Conservation (phyloP, 2,329 filamentous ascomycete species). For the Colletotrichum eleusines region DNA sequence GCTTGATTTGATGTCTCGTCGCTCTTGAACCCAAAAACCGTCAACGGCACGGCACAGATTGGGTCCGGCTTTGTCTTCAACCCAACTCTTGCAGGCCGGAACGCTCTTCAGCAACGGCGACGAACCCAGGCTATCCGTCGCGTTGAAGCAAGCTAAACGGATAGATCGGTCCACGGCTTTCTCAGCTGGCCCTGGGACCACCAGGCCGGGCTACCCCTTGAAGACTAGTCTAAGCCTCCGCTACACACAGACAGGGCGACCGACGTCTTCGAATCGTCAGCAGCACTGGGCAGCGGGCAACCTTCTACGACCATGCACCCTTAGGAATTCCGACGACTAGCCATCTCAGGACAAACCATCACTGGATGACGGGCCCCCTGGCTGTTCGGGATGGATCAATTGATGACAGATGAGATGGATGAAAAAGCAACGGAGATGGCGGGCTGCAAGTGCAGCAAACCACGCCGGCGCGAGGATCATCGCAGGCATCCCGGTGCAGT, state of each 20-base stretch:
- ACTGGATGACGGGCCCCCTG: slow-evolving; percentile 29
- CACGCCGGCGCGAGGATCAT: slow-evolving; percentile 35
- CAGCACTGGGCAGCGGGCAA: slow-evolving; percentile 33
- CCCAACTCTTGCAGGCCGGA: not conserved
- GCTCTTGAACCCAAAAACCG: slow-evolving; percentile 3
- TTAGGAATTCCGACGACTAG: slow-evolving; percentile 28
- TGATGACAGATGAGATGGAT: slow-evolving; percentile 3
- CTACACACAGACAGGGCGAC: slow-evolving; percentile 37
- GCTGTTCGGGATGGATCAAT: slow-evolving; percentile 8
- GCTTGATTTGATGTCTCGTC: slow-evolving; percentile 25
- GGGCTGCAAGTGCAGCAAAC: slow-evolving; percentile 27
- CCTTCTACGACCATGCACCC: slow-evolving; percentile 17
- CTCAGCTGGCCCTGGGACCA: slow-evolving; percentile 18
- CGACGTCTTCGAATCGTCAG: slow-evolving; percentile 21
- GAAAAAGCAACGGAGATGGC: not conserved
- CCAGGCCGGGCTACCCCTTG: slow-evolving; percentile 38
- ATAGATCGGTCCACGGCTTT: slow-evolving; percentile 27
- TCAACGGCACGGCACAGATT: slow-evolving; percentile 13
- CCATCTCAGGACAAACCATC: not conserved
- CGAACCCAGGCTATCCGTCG: slow-evolving; percentile 20
- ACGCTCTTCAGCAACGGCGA: slow-evolving; percentile 22
- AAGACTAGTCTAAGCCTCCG: slow-evolving; percentile 24
- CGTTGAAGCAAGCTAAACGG: slow-evolving; percentile 18
- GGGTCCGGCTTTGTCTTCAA: slow-evolving; percentile 26
- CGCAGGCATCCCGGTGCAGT: slow-evolving; percentile 38